These are phyloP conservation scores for Penicillium chermesinum DNA, from an alignment of 495 filamentous ascomycete genomes.

Conservation along the genomic window DNA sequence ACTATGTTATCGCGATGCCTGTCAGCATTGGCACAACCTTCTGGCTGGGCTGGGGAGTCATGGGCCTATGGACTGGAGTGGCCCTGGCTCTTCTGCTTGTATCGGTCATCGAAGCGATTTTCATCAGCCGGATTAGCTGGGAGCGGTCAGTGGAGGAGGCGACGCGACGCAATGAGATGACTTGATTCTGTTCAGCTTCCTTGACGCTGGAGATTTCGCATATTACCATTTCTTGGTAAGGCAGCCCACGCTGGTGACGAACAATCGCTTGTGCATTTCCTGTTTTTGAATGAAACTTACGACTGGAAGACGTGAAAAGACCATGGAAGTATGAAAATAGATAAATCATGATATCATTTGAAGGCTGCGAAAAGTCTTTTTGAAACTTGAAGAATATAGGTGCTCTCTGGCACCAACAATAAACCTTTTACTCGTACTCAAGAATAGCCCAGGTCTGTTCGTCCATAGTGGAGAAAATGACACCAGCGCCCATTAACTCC, in stretches of 20 bases:
- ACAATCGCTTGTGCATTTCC: no score
- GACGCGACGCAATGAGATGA: constrained; percentile 56
- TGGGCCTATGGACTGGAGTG: constrained; percentile 79
- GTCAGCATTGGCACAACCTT: constrained; percentile 75
- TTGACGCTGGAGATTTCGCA: no score
- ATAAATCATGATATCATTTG: constrained; percentile 31
- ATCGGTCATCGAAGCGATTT: constrained; percentile 58
- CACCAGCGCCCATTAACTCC: constrained; percentile 64
- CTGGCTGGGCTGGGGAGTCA: constrained; percentile 63
- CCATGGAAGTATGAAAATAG: no score
- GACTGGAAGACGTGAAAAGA: no score
- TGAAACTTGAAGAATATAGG: neutral
- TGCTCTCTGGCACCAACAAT: neutral
- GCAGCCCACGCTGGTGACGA: no score
- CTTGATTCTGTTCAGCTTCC: no score
- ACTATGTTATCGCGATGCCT: constrained; percentile 82
- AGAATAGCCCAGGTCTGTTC: constrained; percentile 74
- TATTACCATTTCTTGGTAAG: no score
- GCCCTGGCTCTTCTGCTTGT: constrained; percentile 65
- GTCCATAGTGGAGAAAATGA: constrained; percentile 88
- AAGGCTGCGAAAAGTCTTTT: constrained; percentile 1
- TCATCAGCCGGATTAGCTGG: constrained; percentile 65
- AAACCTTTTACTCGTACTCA: constrained; percentile 34
- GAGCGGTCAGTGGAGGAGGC: constrained; percentile 70
- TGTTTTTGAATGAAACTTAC: no score